Evolutionary conservation across 345 rosid genomes (phyloP).

Genomic region (Acer yangbiense): DNA sequence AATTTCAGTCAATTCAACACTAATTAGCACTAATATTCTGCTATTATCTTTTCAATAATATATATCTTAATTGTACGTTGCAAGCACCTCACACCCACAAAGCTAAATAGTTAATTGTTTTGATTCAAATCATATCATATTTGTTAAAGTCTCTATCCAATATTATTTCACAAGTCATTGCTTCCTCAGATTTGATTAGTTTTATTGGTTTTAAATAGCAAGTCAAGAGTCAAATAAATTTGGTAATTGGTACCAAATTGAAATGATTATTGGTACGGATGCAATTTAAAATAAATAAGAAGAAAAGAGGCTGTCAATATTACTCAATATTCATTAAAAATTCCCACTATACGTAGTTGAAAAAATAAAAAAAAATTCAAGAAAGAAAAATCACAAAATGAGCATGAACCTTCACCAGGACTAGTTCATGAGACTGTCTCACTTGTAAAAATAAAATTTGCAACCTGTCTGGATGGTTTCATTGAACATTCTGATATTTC

Average conservation of each 20-base stretch:
- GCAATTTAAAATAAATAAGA: neutral
- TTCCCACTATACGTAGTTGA: neutral
- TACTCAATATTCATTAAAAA: neutral
- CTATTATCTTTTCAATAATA: too few species aligned
- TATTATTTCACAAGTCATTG: too few species aligned
- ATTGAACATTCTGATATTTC: neutral
- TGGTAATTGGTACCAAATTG: neutral
- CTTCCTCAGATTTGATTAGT: neutral
- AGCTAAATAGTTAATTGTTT: too few species aligned
- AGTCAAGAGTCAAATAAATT: constrained; percentile 9
- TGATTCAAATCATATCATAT: too few species aligned
- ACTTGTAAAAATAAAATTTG: neutral
- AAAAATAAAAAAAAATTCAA: neutral
- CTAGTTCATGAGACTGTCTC: neutral
- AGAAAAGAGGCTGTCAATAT: neutral
- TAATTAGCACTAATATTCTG: neutral
- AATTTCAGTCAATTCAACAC: neutral
- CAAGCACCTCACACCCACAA: too few species aligned
- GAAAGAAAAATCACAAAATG: neutral
- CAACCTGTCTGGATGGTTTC: neutral
- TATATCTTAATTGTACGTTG: neutral
- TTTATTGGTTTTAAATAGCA: neutral
- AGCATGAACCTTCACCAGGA: neutral
- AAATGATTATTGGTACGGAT: neutral
- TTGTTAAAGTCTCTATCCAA: too few species aligned